Conservation (phyloP, 192 early-diverging fungal genomes). For the Dimargaris cristalligena region DNA sequence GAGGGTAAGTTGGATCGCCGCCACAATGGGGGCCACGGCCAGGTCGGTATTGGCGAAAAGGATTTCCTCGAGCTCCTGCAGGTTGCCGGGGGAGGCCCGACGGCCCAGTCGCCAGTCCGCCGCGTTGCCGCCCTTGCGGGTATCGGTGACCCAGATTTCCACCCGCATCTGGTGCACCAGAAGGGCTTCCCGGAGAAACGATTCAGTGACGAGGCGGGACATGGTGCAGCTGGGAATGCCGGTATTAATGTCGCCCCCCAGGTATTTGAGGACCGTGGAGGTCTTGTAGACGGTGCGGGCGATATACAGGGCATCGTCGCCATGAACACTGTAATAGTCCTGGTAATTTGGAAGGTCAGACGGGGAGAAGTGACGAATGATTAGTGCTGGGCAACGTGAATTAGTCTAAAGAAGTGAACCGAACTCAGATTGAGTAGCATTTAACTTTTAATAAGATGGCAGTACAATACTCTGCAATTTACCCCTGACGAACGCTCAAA, state of each 20-base stretch:
- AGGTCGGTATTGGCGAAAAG: constrained; percentile 63
- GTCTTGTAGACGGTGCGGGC: constrained; percentile 83
- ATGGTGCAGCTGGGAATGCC: constrained; percentile 66
- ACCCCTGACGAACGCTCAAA: constrained; percentile 31
- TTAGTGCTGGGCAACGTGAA: too few relatives aligned
- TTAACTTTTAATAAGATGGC: too few relatives aligned
- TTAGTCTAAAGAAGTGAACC: too few relatives aligned
- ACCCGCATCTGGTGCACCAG: constrained; percentile 55
- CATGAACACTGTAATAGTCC: constrained; percentile 80
- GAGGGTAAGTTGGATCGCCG: constrained; percentile 45
- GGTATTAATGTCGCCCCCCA: constrained; percentile 41
- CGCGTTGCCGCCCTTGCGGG: constrained; percentile 14
- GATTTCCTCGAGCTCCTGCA: constrained; percentile 80
- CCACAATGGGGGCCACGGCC: constrained; percentile 57
- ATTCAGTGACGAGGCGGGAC: constrained; percentile 54
- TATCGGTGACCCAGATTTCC: constrained; percentile 60
- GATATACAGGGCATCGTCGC: constrained; percentile 73
- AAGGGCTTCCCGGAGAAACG: constrained; percentile 64
- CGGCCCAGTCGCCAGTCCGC: constrained; percentile 30
- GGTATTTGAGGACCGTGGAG: constrained; percentile 75
- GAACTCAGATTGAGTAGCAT: too few relatives aligned
- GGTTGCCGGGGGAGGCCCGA: constrained; percentile 87
- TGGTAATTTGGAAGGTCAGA: too few relatives aligned
- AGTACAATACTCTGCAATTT: too few relatives aligned
- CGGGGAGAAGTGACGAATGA: too few relatives aligned